Percentiles rank a stretch among this genome's conserved stretches.
These are phyloP conservation scores for Tolypocladium capitatum DNA, from an alignment of 2,329 filamentous ascomycete species.

Conservation along the genomic window DNA sequence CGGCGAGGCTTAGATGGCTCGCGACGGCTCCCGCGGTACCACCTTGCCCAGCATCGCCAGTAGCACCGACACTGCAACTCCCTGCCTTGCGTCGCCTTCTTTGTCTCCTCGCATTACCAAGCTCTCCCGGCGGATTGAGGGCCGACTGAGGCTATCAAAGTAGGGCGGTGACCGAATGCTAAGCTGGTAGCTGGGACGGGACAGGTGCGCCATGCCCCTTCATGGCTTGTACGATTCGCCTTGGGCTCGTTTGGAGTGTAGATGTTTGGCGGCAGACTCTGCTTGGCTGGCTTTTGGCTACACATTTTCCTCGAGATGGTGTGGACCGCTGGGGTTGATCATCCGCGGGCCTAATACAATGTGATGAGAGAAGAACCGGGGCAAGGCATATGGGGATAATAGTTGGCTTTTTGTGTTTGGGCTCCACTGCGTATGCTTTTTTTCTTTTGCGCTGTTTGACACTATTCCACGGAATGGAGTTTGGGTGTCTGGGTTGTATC, in stretches of 20 bases:
- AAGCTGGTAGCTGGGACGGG: background rate
- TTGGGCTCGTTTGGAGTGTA: background rate
- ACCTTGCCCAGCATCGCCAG: slow-evolving; percentile 3
- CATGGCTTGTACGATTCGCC: background rate
- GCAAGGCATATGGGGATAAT: background rate
- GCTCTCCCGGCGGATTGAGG: background rate
- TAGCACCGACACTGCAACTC: background rate
- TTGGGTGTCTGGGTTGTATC: background rate
- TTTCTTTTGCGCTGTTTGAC: background rate
- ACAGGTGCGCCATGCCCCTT: background rate
- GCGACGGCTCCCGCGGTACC: slow-evolving; percentile 12
- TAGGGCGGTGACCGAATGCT: background rate
- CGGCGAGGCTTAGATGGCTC: slow-evolving; percentile 26
- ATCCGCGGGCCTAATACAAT: background rate
- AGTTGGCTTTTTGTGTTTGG: background rate
- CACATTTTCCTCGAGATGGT: background rate
- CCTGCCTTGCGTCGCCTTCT: background rate
- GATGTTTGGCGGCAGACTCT: background rate
- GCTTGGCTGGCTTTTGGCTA: background rate
- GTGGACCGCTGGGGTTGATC: background rate
- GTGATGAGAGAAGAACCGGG: background rate
- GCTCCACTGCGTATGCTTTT: background rate
- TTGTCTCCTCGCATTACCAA: background rate
- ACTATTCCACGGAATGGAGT: background rate
- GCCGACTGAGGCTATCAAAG: background rate